Conservation (phyloP, 2,329 filamentous ascomycete genomes). For the Teratosphaeriaceae sp. region DNA sequence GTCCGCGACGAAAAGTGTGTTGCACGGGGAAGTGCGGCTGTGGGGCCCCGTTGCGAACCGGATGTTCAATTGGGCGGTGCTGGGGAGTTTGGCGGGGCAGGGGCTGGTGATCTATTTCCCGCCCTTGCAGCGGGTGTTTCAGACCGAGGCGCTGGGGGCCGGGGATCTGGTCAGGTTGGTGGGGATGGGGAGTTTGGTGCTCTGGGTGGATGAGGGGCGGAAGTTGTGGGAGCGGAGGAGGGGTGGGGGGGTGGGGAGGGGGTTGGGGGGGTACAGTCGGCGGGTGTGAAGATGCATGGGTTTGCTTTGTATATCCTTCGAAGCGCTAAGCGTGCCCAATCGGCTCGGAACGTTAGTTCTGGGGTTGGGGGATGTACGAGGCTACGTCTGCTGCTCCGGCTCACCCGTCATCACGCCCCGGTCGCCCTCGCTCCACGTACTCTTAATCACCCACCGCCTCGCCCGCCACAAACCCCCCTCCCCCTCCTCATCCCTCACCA, state of each 20-base stretch:
- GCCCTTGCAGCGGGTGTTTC: slow-evolving; percentile 88
- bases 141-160: slow-evolving; percentile 77
- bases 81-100: slow-evolving; percentile 77
- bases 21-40: slow-evolving; percentile 63
- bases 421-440: slow-evolving; percentile 29
- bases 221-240: slow-evolving; percentile 62
- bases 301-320: too few relatives aligned
- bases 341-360: too few relatives aligned
- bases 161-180: slow-evolving; percentile 68
- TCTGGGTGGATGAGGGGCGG: slow-evolving; percentile 87
- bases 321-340: too few relatives aligned
- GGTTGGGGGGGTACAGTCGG: slow-evolving; percentile 18
- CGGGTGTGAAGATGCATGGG: slow-evolving; percentile 15
- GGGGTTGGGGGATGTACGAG: too few relatives aligned
- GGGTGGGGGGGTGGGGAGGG: slow-evolving; percentile 12
- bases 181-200: slow-evolving; percentile 76
- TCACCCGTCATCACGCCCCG: slow-evolving; percentile 1
- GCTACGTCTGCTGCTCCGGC: too few relatives aligned
- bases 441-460: slow-evolving; percentile 24
- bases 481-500: slow-evolving; percentile 24
- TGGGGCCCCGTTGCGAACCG: slow-evolving; percentile 75
- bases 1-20: slow-evolving; percentile 80
- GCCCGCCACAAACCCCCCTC: slow-evolving; percentile 34
- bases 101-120: slow-evolving; percentile 90
- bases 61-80: slow-evolving; percentile 95